Evolutionary conservation across 495 filamentous ascomycete genomes (phyloP).

Genomic region (Staphylotrichum tortipilum): DNA sequence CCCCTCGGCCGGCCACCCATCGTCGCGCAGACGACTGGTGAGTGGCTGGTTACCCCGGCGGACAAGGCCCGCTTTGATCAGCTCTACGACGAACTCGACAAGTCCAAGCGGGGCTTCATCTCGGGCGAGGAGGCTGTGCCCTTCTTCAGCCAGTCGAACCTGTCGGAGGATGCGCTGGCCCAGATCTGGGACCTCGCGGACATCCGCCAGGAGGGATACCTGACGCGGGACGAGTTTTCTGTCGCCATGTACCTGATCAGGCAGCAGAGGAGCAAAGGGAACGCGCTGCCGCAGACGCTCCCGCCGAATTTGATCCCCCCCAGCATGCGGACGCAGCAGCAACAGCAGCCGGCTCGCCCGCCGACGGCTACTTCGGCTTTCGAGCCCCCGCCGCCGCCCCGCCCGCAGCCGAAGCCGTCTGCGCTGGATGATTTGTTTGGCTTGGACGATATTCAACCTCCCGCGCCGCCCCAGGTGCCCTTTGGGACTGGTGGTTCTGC

Average conservation of each 20-base stretch:
- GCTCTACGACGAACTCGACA: slow-evolving; percentile 76
- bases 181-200: slow-evolving; percentile 96
- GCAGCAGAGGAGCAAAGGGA: slow-evolving; percentile 68
- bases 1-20: slow-evolving; percentile 57
- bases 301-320: slow-evolving; percentile 81
- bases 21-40: slow-evolving; percentile 55
- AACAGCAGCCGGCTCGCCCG: slow-evolving; percentile 41
- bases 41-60: slow-evolving; percentile 72
- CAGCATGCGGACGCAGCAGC: slow-evolving; percentile 63
- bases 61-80: slow-evolving; percentile 83
- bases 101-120: slow-evolving; percentile 66
- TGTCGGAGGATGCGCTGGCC: slow-evolving; percentile 85
- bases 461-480: slow-evolving; percentile 50
- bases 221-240: slow-evolving; percentile 85
- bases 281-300: slow-evolving; percentile 45
- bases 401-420: slow-evolving; percentile 48
- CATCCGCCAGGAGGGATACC: slow-evolving; percentile 78
- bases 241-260: slow-evolving; percentile 97
- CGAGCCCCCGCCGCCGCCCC: slow-evolving; percentile 40
- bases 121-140: slow-evolving; percentile 89
- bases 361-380: slow-evolving; percentile 39
- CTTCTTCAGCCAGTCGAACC: slow-evolving; percentile 85
- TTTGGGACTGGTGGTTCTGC: slow-evolving; percentile 64
- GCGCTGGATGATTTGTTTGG: slow-evolving; percentile 89
- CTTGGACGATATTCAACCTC: slow-evolving; percentile 58